These are phyloP conservation scores for Crotalaria pallida DNA, from an alignment of 306 rosid species.

Conservation along the genomic window DNA sequence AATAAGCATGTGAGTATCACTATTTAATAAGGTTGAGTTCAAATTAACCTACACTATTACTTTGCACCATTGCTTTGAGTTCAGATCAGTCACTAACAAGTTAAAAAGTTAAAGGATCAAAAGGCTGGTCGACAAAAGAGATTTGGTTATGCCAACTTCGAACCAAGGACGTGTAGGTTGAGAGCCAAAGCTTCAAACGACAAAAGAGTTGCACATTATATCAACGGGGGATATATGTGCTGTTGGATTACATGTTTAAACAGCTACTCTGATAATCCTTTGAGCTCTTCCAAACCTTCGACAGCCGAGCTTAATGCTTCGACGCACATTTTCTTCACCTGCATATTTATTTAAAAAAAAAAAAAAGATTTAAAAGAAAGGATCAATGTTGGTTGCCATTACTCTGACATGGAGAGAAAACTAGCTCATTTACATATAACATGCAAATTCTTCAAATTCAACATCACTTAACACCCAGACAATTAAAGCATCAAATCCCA, in stretches of 20 bases:
- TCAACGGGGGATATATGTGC: neutral
- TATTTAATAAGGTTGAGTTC: neutral
- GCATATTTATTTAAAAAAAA: too few species aligned
- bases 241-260: neutral
- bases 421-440: neutral
- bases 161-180: too few species aligned
- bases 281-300: neutral
- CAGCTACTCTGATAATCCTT: neutral
- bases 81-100: neutral
- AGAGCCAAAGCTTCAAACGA: too few species aligned
- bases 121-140: neutral
- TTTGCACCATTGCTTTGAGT: neutral
- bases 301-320: conserved; percentile 9
- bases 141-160: too few species aligned
- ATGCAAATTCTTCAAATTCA: conserved; percentile 4
- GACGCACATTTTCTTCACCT: conserved; percentile 27
- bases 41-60: too few species aligned
- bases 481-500: too few species aligned
- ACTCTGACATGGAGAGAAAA: neutral
- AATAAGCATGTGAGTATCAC: too few species aligned
- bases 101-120: neutral
- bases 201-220: too few species aligned
- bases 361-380: too few species aligned
- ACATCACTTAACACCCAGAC: neutral
- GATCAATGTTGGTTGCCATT: neutral